Conservation (phyloP, 371 early-diverging fungal genomes). For the Mortierella sp. region DNA sequence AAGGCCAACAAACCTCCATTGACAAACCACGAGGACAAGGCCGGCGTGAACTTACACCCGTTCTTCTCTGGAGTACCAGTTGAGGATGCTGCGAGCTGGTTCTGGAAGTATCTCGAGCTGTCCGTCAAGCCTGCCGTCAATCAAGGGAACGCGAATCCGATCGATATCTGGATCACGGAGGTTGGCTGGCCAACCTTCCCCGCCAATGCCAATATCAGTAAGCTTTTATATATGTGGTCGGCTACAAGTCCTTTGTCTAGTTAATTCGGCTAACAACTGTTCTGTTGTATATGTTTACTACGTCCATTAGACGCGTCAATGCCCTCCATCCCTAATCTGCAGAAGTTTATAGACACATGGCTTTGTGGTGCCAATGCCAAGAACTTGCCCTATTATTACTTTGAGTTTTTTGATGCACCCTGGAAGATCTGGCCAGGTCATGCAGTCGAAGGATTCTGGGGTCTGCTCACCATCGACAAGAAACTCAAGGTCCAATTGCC, state of each 20-base stretch:
- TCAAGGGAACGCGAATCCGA: slow-evolving; percentile 1
- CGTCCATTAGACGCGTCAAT: slow-evolving; percentile 23
- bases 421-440: slow-evolving; percentile 73
- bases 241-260: slow-evolving; percentile 1
- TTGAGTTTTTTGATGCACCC: slow-evolving; percentile 76
- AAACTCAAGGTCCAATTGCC: slow-evolving; percentile 59
- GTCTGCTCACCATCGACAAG: slow-evolving; percentile 60
- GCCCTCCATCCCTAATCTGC: slow-evolving; percentile 65
- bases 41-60: slow-evolving; percentile 72
- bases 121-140: slow-evolving; percentile 19
- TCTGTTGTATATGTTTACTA: neutral
- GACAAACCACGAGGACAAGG: slow-evolving; percentile 66
- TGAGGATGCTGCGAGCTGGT: slow-evolving; percentile 62
- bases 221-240: neutral
- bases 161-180: slow-evolving; percentile 67
- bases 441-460: slow-evolving; percentile 73
- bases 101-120: slow-evolving; percentile 61
- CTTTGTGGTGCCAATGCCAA: slow-evolving; percentile 68
- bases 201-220: slow-evolving; percentile 49
- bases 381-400: slow-evolving; percentile 69
- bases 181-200: slow-evolving; percentile 74
- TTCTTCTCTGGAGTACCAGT: slow-evolving; percentile 71
- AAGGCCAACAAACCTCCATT: slow-evolving; percentile 57
- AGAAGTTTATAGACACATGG: slow-evolving; percentile 61
- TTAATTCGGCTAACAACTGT: neutral